Evolutionary conservation across 441 rosid genomes (phyloP).

Genomic region (Populus hybrid): DNA sequence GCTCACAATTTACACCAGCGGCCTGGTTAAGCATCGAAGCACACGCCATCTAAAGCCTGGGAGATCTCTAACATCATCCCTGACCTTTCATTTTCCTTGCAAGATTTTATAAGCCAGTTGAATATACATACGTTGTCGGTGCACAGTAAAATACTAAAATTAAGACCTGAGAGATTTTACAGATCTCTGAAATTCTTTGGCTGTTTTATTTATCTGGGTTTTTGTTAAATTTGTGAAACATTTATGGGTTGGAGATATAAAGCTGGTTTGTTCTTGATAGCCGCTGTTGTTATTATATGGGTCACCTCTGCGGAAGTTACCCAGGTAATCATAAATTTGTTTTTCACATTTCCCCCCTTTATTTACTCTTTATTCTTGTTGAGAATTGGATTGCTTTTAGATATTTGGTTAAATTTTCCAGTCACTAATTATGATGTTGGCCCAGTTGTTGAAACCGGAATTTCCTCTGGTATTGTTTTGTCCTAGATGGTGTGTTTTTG

Average conservation of each 20-base stretch:
- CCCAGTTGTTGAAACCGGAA: not conserved
- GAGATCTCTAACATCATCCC: constrained; percentile 17
- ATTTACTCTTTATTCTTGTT: constrained; percentile 2
- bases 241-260: constrained; percentile 81
- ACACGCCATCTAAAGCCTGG: not conserved
- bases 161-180: constrained; percentile 28
- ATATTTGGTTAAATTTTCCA: not conserved
- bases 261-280: constrained; percentile 85
- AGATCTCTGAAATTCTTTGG: constrained; percentile 28
- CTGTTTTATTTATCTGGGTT: constrained; percentile 23
- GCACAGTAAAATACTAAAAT: not conserved
- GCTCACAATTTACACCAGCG: constrained; percentile 3
- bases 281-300: constrained; percentile 92
- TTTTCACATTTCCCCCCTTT: not conserved
- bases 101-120: not conserved
- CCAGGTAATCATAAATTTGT: constrained; percentile 49
- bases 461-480: not conserved
- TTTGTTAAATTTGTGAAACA: not conserved
- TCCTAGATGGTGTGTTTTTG: not conserved
- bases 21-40: constrained; percentile 10
- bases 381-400: not conserved
- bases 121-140: not conserved
- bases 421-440: not conserved
- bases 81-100: not conserved
- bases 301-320: constrained; percentile 99